Evolutionary conservation across 2,329 filamentous ascomycete species (phyloP).

Genomic region (Penicillium verrucosum): DNA sequence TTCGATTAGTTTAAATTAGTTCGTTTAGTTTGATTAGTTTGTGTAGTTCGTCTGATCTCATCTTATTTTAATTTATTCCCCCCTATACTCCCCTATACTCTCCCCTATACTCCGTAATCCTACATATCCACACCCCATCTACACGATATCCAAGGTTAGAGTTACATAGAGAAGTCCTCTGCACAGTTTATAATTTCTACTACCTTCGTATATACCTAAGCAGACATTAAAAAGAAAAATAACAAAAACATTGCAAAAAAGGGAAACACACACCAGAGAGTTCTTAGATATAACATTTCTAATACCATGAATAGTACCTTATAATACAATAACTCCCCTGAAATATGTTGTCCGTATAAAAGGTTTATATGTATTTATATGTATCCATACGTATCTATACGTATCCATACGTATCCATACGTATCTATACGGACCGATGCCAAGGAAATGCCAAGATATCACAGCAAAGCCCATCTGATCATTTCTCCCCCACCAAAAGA

Average conservation of each 20-base stretch:
- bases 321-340: not conserved
- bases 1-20: not conserved
- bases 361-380: not conserved
- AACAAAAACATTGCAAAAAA: not conserved
- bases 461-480: not conserved
- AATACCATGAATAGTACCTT: not conserved
- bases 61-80: not conserved
- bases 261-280: no score
- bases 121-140: not conserved
- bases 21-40: not conserved
- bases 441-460: not conserved
- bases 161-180: no score
- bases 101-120: not conserved
- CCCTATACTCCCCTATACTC: not conserved
- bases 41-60: not conserved
- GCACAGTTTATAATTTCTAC: not conserved
- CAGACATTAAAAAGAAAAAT: not conserved
- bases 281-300: no score
- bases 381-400: not conserved
- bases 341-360: not conserved
- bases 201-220: not conserved
- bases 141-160: not conserved
- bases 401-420: not conserved
- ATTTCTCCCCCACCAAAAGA: conserved; percentile 5
- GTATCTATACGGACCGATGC: not conserved